Evolutionary conservation across 805 yeast species (phyloP), one percentile per base, ranked within the genome.

Genomic region (Spathaspora gorwiae): DNA sequence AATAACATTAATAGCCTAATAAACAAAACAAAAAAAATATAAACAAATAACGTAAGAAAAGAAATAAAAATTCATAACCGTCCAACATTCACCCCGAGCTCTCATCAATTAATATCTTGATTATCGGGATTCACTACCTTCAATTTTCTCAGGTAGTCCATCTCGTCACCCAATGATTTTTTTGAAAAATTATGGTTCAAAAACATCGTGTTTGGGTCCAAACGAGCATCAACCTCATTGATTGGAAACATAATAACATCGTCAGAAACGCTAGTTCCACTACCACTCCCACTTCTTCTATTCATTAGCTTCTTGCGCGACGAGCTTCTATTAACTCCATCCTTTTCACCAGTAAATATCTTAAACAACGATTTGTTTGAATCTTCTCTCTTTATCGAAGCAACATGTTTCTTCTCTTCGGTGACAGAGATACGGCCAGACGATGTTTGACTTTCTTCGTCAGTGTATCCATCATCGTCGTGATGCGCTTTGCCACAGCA

Each of bases 371-470:
- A 64, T 45, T 69, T 69, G 49, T 57, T 54, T 7, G 72, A 66
- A 47, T 57, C 60, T 45, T 68, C 61, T 26, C 75, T 50, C 45
- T 64, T 66, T 29, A 68, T 49, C 15, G 40, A 47, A 32, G 9
- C 49, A 15, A 43, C 32, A 26, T 13, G 19, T 30, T 37, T 32
- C 11, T 57, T 57, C 36, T 59, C 61, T 29, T 57, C 53, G 35
- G 48, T 48, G 13, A 55, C 37, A 2, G 63, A 59, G 26, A 52
- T 41, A 12, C 64, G 68, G 39, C 66, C 72, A 13, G 68, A 62
- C 1, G 70, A 60, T 51, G 54, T 60, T 40, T 65, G 72, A 46
- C 62, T 65, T 45, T 70, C 75, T 43, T 69, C 73, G 45, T 70
- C 74, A 12, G 67, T 59, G 52, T 53, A 68, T 11, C 45, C 44